Evolutionary conservation across 306 rosid genomes (phyloP).

Genomic region (Cicer cuneatum): DNA sequence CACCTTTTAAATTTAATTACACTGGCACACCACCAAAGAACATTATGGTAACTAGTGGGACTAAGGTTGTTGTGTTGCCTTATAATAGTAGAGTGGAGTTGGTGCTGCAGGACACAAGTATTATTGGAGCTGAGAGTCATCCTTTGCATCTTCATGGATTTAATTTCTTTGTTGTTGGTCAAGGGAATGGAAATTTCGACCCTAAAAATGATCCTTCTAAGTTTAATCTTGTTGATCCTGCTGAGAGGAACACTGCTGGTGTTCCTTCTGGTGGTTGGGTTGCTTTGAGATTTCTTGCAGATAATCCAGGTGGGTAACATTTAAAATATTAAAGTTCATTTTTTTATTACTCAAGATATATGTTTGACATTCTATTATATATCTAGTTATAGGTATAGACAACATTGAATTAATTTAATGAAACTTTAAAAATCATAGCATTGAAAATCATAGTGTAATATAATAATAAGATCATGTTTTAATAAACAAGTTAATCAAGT

Average conservation of each 20-base stretch:
- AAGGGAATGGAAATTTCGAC: slow-evolving; percentile 71
- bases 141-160: slow-evolving; percentile 86
- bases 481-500: too few relatives aligned
- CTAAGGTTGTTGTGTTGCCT: slow-evolving; percentile 60
- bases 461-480: too few relatives aligned
- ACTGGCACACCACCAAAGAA: slow-evolving; percentile 72
- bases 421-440: too few relatives aligned
- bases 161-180: slow-evolving; percentile 75
- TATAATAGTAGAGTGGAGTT: slow-evolving; percentile 68
- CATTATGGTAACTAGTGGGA: slow-evolving; percentile 55
- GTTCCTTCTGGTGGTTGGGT: slow-evolving; percentile 83
- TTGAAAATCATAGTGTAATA: too few relatives aligned
- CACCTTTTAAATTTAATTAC: slow-evolving; percentile 68
- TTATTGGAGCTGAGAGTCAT: slow-evolving; percentile 74
- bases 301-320: slow-evolving; percentile 63
- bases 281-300: slow-evolving; percentile 69
- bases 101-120: slow-evolving; percentile 73
- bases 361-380: background rate
- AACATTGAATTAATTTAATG: too few relatives aligned
- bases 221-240: slow-evolving; percentile 72
- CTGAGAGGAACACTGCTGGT: slow-evolving; percentile 73
- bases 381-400: too few relatives aligned
- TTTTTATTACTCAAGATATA: background rate
- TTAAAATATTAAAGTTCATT: background rate
- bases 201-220: slow-evolving; percentile 62